phyloP scores from a whole-genome alignment of 768 basidiomycete species.

The Psilocybe subaeruginosa region DNA sequence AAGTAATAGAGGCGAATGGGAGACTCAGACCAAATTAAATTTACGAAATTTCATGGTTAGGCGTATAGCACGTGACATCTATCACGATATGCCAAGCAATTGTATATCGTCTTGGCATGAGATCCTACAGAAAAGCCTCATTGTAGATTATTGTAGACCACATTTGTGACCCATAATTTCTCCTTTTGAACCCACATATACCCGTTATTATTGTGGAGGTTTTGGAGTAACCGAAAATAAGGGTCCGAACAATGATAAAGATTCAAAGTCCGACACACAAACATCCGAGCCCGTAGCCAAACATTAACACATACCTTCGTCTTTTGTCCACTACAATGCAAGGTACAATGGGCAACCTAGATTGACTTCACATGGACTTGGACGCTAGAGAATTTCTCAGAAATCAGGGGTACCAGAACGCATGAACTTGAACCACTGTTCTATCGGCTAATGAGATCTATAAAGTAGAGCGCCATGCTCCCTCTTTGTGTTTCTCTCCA shows the following conservation, averaged over 20 bases:
- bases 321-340: slow-evolving; percentile 21
- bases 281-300: slow-evolving; percentile 20
- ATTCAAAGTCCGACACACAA: slow-evolving; percentile 15
- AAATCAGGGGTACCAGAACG: neutral
- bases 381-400: neutral
- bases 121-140: neutral
- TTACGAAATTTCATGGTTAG: slow-evolving; percentile 6
- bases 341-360: neutral
- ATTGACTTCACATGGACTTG: neutral
- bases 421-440: slow-evolving; percentile 15
- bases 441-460: slow-evolving; percentile 25
- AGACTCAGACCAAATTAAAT: neutral
- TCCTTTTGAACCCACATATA: slow-evolving; percentile 2
- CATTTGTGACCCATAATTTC: neutral
- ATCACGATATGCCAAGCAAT: neutral
- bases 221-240: neutral
- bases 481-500: slow-evolving; percentile 11
- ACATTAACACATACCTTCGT: slow-evolving; percentile 14
- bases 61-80: slow-evolving; percentile 5
- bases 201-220: slow-evolving; percentile 2
- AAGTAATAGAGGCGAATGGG: neutral
- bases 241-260: slow-evolving; percentile 13
- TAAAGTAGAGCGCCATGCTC: slow-evolving; percentile 28
- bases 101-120: neutral
- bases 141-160: neutral